These are phyloP conservation scores for Pisolithus microcarpus DNA, from an alignment of 768 basidiomycete species.

Conservation along the genomic window DNA sequence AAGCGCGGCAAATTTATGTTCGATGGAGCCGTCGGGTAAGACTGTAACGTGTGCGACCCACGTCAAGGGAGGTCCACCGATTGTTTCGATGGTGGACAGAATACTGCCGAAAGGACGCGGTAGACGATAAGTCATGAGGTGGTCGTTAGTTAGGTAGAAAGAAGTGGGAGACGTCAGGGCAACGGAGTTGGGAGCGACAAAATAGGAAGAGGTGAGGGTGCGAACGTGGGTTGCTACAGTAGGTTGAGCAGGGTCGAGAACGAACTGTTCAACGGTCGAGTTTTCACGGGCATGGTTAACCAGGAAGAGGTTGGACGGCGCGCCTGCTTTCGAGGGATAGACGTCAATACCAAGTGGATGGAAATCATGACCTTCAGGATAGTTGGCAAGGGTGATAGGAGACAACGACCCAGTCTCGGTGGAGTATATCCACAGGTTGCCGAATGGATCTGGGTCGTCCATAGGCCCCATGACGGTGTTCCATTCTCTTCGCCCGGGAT, in stretches of 20 bases:
- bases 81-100: constrained; percentile 47
- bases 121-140: constrained; percentile 56
- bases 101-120: constrained; percentile 42
- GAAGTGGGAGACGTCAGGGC: constrained; percentile 58
- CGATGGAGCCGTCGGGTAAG: constrained; percentile 23
- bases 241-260: constrained; percentile 38
- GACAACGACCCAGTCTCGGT: constrained; percentile 22
- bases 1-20: constrained; percentile 34
- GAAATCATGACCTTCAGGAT: constrained; percentile 54
- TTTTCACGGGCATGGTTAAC: constrained; percentile 60
- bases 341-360: constrained; percentile 65
- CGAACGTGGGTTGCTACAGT: constrained; percentile 48
- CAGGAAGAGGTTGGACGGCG: constrained; percentile 51
- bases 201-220: constrained; percentile 51
- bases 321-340: constrained; percentile 42
- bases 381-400: constrained; percentile 41
- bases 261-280: constrained; percentile 65
- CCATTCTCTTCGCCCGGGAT: constrained; percentile 48
- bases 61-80: constrained; percentile 49
- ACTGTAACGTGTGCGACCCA: constrained; percentile 54
- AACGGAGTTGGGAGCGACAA: constrained; percentile 61
- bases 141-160: constrained; percentile 72
- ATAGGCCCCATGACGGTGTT: constrained; percentile 75
- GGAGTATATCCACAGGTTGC: constrained; percentile 53
- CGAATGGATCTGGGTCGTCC: constrained; percentile 46